These are phyloP conservation scores for Sarocladium brachiariae DNA, from an alignment of 2,329 filamentous ascomycete genomes.

Conservation along the genomic window DNA sequence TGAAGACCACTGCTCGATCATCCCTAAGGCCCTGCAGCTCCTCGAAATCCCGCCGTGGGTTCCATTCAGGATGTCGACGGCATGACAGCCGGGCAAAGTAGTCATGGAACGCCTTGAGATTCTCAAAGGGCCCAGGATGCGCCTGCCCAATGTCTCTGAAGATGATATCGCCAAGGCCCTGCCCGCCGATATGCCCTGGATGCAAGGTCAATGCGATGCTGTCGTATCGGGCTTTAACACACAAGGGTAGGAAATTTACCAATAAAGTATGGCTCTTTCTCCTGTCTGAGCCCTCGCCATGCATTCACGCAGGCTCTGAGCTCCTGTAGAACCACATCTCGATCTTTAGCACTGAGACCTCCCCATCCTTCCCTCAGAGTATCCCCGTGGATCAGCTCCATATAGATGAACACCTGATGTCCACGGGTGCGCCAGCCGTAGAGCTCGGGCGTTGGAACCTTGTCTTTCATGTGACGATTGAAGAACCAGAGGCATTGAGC, in stretches of 20 bases:
- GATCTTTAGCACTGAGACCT: background rate
- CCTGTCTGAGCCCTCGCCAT: background rate
- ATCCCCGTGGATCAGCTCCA: too few species aligned
- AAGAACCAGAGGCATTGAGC: too few species aligned
- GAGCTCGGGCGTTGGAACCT: background rate
- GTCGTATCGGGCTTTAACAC: too few species aligned
- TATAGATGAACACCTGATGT: background rate
- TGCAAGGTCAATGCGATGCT: background rate
- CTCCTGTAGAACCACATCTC: background rate
- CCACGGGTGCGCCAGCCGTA: background rate
- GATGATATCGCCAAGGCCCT: background rate
- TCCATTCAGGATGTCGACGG: background rate
- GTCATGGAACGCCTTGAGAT: background rate
- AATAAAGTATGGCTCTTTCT: background rate
- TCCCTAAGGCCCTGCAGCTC: background rate
- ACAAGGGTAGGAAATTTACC: too few species aligned
- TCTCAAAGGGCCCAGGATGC: background rate
- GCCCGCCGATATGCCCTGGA: background rate
- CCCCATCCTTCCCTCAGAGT: background rate
- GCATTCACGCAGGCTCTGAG: background rate
- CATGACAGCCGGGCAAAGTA: background rate
- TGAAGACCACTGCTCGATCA: background rate
- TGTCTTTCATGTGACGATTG: background rate
- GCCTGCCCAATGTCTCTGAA: background rate
- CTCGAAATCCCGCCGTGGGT: background rate